These are phyloP conservation scores for Rhododendron vialii DNA, from an alignment of 148 eudicot genomes.

Conservation along the genomic window DNA sequence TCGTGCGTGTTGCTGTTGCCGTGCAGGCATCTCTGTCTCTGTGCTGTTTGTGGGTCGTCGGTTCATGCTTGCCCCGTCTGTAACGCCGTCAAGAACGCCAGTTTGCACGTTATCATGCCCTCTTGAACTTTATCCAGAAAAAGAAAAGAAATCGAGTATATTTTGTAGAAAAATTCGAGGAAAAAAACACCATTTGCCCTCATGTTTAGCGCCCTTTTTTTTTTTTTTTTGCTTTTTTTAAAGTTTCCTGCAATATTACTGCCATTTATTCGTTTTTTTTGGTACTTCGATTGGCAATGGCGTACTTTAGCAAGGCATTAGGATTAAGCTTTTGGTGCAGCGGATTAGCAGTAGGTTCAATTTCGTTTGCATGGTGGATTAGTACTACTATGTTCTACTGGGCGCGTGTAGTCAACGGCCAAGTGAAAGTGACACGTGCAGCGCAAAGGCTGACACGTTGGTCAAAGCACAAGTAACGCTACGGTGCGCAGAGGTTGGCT, in stretches of 20 bases:
- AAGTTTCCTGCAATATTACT: not conserved
- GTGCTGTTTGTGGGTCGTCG: constrained; percentile 60
- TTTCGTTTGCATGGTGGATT: not conserved
- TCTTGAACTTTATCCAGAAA: not conserved
- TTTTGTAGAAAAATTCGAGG: not conserved
- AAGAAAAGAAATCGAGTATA: not conserved
- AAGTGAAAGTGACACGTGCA: constrained; percentile 30
- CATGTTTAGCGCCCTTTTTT: not conserved
- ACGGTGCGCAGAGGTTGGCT: not conserved
- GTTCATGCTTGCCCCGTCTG: constrained; percentile 69
- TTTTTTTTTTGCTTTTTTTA: too few relatives aligned
- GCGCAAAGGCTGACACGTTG: constrained; percentile 30
- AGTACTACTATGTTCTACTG: not conserved
- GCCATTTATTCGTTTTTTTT: not conserved
- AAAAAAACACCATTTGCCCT: not conserved
- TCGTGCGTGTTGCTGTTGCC: constrained; percentile 72
- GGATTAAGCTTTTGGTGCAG: not conserved
- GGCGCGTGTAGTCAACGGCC: constrained; percentile 14
- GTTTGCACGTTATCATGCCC: constrained; percentile 68
- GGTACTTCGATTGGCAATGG: not conserved
- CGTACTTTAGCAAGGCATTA: not conserved
- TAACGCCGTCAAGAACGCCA: constrained; percentile 48
- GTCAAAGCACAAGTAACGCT: constrained; percentile 44
- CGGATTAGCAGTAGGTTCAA: not conserved
- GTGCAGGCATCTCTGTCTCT: constrained; percentile 80